Percentiles rank a stretch among this genome's conserved stretches.
phyloP scores from a whole-genome alignment of 805 yeast species.

The Cephaloascus albidus region DNA sequence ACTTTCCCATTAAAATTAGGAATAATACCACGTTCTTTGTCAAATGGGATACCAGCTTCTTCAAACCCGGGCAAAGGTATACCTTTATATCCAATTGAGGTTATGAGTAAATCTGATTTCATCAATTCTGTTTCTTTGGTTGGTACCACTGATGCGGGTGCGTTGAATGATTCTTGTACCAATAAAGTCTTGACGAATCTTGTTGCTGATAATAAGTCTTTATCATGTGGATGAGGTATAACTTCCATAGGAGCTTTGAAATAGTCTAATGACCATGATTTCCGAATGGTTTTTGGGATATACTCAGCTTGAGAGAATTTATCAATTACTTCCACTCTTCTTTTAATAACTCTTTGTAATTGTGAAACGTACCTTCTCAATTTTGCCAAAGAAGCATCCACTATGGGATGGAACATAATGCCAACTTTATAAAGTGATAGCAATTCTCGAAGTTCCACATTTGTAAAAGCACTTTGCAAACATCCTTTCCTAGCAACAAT shows the following conservation, averaged over 20 bases:
- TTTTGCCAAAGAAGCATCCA: slow-evolving; percentile 18
- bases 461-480: slow-evolving; percentile 80
- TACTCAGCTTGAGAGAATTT: slow-evolving; percentile 26
- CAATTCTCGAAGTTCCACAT: slow-evolving; percentile 83
- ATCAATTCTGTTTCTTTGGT: slow-evolving; percentile 23
- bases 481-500: slow-evolving; percentile 85
- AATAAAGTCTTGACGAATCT: slow-evolving; percentile 40
- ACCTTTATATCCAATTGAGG: slow-evolving; percentile 81
- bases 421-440: slow-evolving; percentile 47
- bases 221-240: slow-evolving; percentile 26
- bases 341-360: slow-evolving; percentile 47
- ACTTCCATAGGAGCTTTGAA: slow-evolving; percentile 54
- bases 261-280: slow-evolving; percentile 63
- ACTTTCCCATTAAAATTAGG: slow-evolving; percentile 38
- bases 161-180: slow-evolving; percentile 23
- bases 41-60: slow-evolving; percentile 40
- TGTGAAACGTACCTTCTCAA: slow-evolving; percentile 13
- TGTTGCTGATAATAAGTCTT: slow-evolving; percentile 30
- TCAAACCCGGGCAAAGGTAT: slow-evolving; percentile 50
- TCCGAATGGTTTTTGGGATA: background rate
- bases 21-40: slow-evolving; percentile 30
- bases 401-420: slow-evolving; percentile 29
- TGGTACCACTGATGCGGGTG: slow-evolving; percentile 20
- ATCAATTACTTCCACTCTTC: slow-evolving; percentile 55
- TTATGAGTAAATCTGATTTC: slow-evolving; percentile 57